Base-by-base conservation (phyloP, 805 yeast species). In the Wickerhamiella hasegawae region DNA sequence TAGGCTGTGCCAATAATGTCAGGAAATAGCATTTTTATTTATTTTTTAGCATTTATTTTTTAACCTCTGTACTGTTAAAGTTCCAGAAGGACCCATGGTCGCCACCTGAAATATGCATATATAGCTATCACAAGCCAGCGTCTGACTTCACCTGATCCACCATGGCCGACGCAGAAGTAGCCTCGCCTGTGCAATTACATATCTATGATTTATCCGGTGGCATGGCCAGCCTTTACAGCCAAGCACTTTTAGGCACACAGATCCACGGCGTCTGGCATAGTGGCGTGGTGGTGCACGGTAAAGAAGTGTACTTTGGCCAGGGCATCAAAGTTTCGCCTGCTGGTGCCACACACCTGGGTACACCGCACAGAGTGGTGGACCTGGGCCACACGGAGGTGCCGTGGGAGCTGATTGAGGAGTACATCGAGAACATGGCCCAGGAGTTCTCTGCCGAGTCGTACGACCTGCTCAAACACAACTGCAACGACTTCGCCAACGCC, bases 201-300 rank as follows among this genome's bases (percentile, higher is more conserved):
- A 76, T 75, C 9, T 75, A 75, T 45, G 83, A 75, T 44, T 61
- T 75, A 16, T 69, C 79, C 1, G 63, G 58, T 21, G 82, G 82
- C 0, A 49, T 75, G 40, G 83, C 83, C 4, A 30, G 29, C 5
- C 21, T 33, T 5, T 41, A 38, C 30, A 58, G 64, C 9, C 45
- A 58, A 16, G 58, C 67, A 44, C 46, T 75, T 6, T 51, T 75
- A 2, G 82, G 81, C 15, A 42, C 49, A 33, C 57, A 50, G 5
- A 48, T 71, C 6, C 79, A 74, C 20, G 83, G 81, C 11, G 64
- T 75, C 5, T 76, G 75, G 61, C 83, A 75, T 50, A 74, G 81
- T 1, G 63, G 72, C 2, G 52, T 60, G 5, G 67, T 73, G 1
- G 72, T 71, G 9, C 60, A 68, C 15, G 59, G 63, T 43, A 66